Base-by-base conservation (phyloP, 371 early-diverging fungal genomes). In the Apophysomyces variabilis region DNA sequence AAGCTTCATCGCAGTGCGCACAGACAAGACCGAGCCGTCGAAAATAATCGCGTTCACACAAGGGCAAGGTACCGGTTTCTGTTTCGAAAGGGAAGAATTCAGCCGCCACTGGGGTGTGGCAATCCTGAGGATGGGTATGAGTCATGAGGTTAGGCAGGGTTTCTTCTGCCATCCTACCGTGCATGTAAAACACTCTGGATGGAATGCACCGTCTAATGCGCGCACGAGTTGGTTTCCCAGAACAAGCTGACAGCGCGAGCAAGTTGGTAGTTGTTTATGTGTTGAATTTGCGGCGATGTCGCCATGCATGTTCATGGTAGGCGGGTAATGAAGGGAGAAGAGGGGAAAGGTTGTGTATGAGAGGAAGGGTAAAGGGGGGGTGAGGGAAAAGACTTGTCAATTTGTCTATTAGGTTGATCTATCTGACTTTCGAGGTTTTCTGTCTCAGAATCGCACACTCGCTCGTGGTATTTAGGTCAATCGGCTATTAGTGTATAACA, bases 21-120 rank as follows among this genome's bases (percentile, higher is more conserved):
- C 99, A 98, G 21, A 97, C 86, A 66, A 97, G 87, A 57, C 84
- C 89, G 45, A 95, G 79, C n/a, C 91, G 83, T 43, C 87, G 85
- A 75, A 93, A 95, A 78, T 95, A 96, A 82, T 95, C 94, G 71
- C 87, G 90, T 74, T 95, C 95, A 75, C 96, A 95, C 54, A 83
- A 66, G n/a, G 94, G 90, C 41, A 80, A 74, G 35, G 83, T 78
- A 21, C 89, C 90, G 54, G 84, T 81, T 8, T 79, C 66, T 32
- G 80, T 79, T n/a, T 79, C 83, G 54, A 88, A 83, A 1, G 94
- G 93, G 72, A 95, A 92, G 78, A 94, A 95, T 81, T 92, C 91
- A 45, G 89, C 84, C 6, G 94, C 95, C 5, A 93, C 94, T 37
- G 91, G 87, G 66, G 87, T 78, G 57, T 84, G 75, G 69, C 96